Conservation (phyloP, 306 rosid genomes). For the Sesbania bispinosa region DNA sequence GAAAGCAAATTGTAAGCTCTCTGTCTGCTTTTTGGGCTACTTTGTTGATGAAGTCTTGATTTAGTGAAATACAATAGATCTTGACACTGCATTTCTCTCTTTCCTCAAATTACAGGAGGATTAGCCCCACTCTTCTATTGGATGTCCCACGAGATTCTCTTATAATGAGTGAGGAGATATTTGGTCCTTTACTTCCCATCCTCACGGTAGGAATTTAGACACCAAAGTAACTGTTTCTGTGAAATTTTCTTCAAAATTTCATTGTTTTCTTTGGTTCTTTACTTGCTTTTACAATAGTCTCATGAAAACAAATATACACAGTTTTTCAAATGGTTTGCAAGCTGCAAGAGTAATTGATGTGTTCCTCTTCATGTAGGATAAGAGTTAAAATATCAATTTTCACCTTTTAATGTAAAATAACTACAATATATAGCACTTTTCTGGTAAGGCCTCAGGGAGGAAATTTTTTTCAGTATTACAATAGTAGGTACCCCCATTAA, state of each 20-base stretch:
- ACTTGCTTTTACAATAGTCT: background rate
- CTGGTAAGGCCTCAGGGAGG: background rate
- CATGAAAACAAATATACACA: background rate
- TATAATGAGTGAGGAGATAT: constrained; percentile 88
- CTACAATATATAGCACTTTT: background rate
- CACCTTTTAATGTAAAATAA: background rate
- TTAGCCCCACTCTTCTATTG: constrained; percentile 85
- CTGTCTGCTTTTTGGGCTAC: background rate
- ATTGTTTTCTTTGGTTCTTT: background rate
- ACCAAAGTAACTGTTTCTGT: background rate
- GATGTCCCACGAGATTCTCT: constrained; percentile 78
- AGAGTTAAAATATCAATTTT: background rate
- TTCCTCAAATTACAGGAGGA: constrained; percentile 52
- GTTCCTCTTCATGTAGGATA: background rate
- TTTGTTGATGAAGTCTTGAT: constrained; percentile 2
- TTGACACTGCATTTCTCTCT: constrained; percentile 16
- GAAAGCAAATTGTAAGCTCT: constrained; percentile 71
- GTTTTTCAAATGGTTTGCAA: background rate
- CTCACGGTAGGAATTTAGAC: constrained; percentile 56
- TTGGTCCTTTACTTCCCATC: constrained; percentile 97
- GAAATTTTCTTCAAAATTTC: background rate
- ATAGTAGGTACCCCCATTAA: too few relatives aligned
- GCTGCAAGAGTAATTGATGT: background rate
- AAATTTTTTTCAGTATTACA: too few relatives aligned
- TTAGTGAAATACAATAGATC: constrained; percentile 6